Base-by-base conservation (phyloP, 495 filamentous ascomycete genomes). In the Articulospora tetracladia region DNA sequence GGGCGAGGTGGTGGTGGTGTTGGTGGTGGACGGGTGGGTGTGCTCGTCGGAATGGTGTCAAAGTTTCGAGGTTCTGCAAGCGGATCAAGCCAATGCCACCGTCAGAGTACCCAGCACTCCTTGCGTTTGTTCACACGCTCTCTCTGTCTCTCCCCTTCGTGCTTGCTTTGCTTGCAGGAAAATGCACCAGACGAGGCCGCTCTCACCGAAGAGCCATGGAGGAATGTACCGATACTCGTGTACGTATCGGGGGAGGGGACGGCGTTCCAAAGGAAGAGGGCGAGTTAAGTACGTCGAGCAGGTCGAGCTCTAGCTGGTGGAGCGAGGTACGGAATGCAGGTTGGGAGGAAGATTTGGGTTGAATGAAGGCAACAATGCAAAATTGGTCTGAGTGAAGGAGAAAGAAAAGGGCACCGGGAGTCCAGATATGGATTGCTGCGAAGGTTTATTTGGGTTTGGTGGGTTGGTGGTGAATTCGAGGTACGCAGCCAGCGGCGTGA, bases 241-340 rank as follows among this genome's bases (percentile, higher is more conserved):
- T 3, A 25, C 27, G 57, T 50, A 60, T 24, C 57, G 47, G 53
- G 46, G 54, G n/a, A 39, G 50, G 6, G 3, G 39, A 39, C 26
- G 69, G 61, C 22, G 48, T 64, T 36, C 70, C 68, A 1, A 70
- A 73, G 48, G 66, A 57, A 19, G 68, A 51, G 25, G 68, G 58
- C 22, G 67, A 63, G 58, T n/a, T n/a, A n/a, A n/a, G n/a, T n/a
- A n/a, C n/a, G n/a, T n/a, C n/a, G n/a, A n/a, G n/a, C n/a, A n/a
- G n/a, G n/a, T n/a, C n/a, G n/a, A n/a, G n/a, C n/a, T n/a, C n/a
- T n/a, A n/a, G n/a, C n/a, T n/a, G n/a, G n/a, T n/a, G n/a, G n/a
- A n/a, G n/a, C n/a, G n/a, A n/a, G n/a, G n/a, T n/a, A n/a, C n/a
- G n/a, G n/a, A n/a, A n/a, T n/a, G n/a, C 72, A 70, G 22, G 67